A percentile compares a stretch with the other conserved stretches of the same genome.
Evolutionary conservation across 257 asterid species (phyloP).

Genomic region (Solanum neorickii): DNA sequence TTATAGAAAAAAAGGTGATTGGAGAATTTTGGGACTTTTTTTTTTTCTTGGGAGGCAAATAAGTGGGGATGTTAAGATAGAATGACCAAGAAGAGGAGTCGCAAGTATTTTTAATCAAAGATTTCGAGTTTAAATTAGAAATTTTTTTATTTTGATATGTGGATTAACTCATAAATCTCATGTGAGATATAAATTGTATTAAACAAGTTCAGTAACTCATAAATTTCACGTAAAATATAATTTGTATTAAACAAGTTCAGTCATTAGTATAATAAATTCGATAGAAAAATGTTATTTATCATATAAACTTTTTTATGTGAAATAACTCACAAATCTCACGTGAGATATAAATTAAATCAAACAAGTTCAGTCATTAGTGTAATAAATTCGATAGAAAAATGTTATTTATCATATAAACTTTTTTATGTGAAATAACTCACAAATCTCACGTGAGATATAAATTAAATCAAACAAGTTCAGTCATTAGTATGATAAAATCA

Average conservation of each 20-base stretch:
- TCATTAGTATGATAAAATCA: not conserved
- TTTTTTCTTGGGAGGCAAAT: not conserved
- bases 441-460: not conserved
- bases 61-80: not conserved
- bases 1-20: not conserved
- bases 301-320: too few relatives aligned
- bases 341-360: not conserved
- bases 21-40: not conserved
- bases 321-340: too few relatives aligned
- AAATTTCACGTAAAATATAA: too few relatives aligned
- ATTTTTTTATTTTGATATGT: too few relatives aligned
- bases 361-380: too few relatives aligned
- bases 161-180: too few relatives aligned
- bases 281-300: accelerated
- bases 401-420: not conserved
- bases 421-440: not conserved
- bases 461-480: too few relatives aligned
- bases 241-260: too few relatives aligned
- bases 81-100: not conserved
- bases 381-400: accelerated
- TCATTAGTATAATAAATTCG: too few relatives aligned
- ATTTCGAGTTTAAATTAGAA: not conserved
- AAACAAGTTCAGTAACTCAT: too few relatives aligned
- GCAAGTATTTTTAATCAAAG: accelerated
- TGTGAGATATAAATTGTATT: too few relatives aligned